Conservation (phyloP, 495 filamentous ascomycete genomes). For the Penicillium riverlandense region DNA sequence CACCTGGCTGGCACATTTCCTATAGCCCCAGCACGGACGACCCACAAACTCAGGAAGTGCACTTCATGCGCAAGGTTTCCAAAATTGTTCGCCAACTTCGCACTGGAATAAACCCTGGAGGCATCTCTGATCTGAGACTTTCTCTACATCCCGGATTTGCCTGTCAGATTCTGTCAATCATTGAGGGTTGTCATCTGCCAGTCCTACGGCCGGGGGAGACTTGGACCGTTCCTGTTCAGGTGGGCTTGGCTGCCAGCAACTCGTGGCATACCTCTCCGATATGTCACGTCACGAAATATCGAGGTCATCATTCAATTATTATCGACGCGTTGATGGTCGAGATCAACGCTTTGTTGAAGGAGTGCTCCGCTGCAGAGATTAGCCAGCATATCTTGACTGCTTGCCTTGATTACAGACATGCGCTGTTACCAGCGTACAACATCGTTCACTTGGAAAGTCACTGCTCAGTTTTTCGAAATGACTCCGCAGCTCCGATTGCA, state of each 20-base stretch:
- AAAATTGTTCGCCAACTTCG: conserved; percentile 16
- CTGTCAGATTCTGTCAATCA: conserved; percentile 9
- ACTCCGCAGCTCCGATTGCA: background rate
- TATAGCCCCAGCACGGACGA: conserved; percentile 7
- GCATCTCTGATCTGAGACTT: conserved; percentile 10
- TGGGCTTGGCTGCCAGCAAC: conserved; percentile 4
- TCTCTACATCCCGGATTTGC: conserved; percentile 3
- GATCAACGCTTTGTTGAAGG: conserved; percentile 12
- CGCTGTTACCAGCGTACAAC: conserved; percentile 8
- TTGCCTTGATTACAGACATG: conserved; percentile 13
- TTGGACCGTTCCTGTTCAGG: conserved; percentile 13
- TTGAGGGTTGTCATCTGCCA: conserved; percentile 1
- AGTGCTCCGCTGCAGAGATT: conserved; percentile 5
- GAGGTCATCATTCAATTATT: background rate
- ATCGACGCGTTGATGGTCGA: conserved; percentile 9
- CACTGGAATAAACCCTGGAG: conserved; percentile 15
- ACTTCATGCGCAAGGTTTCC: conserved; percentile 13
- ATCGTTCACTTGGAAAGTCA: conserved; percentile 8
- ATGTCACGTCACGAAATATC: background rate
- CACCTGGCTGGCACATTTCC: conserved; percentile 17
- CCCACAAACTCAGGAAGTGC: background rate
- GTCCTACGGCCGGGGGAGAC: conserved; percentile 17
- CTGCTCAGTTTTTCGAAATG: conserved; percentile 11
- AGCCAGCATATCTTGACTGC: conserved; percentile 12
- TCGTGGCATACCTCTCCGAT: background rate